These are phyloP conservation scores for Ceraceosorus bombacis DNA, from an alignment of 1,284 basidiomycete species.

Conservation along the genomic window DNA sequence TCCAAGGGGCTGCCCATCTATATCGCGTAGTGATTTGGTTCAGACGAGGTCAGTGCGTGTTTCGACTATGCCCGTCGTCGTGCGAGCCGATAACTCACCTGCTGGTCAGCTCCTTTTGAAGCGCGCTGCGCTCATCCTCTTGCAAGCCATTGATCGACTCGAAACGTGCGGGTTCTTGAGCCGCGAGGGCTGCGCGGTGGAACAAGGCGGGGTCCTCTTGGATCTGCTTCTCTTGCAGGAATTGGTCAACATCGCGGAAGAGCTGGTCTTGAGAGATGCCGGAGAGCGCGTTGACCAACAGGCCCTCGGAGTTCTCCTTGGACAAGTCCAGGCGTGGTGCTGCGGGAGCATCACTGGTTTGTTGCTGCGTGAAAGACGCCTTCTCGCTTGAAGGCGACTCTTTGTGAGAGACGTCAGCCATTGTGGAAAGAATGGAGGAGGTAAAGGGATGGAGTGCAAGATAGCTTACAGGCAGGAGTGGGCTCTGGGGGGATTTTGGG, in stretches of 20 bases:
- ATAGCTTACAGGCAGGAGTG: no score
- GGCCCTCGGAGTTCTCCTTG: slow-evolving; percentile 9
- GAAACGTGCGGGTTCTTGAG: slow-evolving; percentile 48
- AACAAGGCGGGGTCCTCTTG: slow-evolving; percentile 14
- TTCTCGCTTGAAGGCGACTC: no score
- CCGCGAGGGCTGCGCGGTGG: slow-evolving; percentile 23
- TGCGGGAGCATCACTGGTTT: no score
- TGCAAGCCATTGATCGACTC: slow-evolving; percentile 56
- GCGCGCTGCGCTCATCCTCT: slow-evolving; percentile 54
- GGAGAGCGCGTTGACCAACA: slow-evolving; percentile 7
- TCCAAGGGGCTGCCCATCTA: slow-evolving; percentile 49
- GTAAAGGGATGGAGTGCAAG: no score
- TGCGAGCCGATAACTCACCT: not conserved
- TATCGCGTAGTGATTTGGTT: slow-evolving; percentile 47
- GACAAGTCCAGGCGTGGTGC: slow-evolving; percentile 3
- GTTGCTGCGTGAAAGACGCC: no score
- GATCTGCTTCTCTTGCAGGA: slow-evolving; percentile 19
- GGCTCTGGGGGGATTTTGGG: no score
- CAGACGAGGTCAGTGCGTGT: no score
- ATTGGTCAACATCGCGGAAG: slow-evolving; percentile 20
- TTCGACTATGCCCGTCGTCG: not conserved
- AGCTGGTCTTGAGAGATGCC: slow-evolving; percentile 8
- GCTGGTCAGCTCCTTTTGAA: slow-evolving; percentile 52
- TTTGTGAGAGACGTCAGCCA: no score
- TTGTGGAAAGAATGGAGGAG: no score